phyloP scores from a whole-genome alignment of 225 moss, liverwort and hornwort species.

The Climacium dendroides region DNA sequence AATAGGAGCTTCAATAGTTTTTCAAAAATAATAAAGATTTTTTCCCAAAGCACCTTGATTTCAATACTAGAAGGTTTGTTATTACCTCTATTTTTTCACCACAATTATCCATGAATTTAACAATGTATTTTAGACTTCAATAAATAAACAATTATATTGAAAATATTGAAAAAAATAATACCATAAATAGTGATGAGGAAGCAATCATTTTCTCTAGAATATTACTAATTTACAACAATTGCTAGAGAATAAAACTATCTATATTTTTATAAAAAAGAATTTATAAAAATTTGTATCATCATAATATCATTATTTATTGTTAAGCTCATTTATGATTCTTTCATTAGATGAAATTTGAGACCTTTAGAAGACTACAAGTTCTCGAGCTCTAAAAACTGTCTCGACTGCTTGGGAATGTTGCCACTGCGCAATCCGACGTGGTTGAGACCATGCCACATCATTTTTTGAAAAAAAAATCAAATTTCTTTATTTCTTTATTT shows the following conservation, averaged over 20 bases:
- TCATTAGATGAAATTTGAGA: no score
- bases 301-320: no score
- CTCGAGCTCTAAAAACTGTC: no score
- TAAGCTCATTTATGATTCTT: no score
- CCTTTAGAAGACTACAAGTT: no score
- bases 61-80: not conserved
- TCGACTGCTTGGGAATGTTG: no score
- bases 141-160: not conserved
- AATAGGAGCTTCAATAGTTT: not conserved
- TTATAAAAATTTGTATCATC: not conserved
- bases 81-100: accelerated
- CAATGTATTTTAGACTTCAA: not conserved
- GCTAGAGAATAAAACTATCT: not conserved
- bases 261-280: not conserved
- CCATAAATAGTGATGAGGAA: no score
- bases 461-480: no score
- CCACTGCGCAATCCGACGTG: no score
- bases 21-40: not conserved
- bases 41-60: not conserved
- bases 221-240: not conserved
- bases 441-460: no score
- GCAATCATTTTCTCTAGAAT: not conserved
- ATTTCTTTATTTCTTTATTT: no score
- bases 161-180: not conserved
- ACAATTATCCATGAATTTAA: not conserved